A percentile compares a stretch with the other conserved stretches of the same genome.
Evolutionary conservation across 2,329 filamentous ascomycete genomes (phyloP).

Genomic region (Mycosphaerella sp.): DNA sequence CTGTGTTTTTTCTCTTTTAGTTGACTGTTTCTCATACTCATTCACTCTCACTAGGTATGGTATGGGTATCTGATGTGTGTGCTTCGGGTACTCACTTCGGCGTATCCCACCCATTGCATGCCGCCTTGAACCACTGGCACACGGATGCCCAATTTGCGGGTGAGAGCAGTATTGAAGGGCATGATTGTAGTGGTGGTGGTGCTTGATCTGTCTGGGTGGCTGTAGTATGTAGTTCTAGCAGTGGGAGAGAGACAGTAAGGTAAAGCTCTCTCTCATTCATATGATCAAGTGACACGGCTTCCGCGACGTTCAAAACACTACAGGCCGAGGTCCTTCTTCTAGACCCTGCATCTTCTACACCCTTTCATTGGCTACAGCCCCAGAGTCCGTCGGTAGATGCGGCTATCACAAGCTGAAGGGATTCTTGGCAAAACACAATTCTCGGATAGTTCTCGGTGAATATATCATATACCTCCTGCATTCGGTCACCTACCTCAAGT

Average conservation of each 20-base stretch:
- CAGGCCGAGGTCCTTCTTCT: not conserved
- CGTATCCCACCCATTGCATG: constrained; percentile 82
- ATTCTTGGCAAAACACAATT: not conserved
- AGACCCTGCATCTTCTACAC: not conserved
- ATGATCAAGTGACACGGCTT: not conserved
- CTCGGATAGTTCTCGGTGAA: not conserved
- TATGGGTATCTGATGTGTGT: too few relatives aligned
- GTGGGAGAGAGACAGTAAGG: not conserved
- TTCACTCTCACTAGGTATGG: too few relatives aligned
- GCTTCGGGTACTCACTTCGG: constrained; percentile 48
- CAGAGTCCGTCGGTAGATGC: not conserved
- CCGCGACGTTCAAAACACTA: not conserved
- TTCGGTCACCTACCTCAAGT: not conserved
- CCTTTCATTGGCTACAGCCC: not conserved
- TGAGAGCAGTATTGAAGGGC: not conserved
- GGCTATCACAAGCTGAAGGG: not conserved
- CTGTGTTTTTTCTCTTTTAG: too few relatives aligned
- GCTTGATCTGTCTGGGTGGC: not conserved
- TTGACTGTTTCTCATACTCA: too few relatives aligned
- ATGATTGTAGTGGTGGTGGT: not conserved
- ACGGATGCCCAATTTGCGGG: not conserved
- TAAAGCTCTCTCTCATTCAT: not conserved
- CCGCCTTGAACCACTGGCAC: constrained; percentile 79
- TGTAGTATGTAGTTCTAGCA: not conserved
- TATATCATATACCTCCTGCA: not conserved